These are phyloP conservation scores for Trapa incisa DNA, from an alignment of 345 rosid species.

Conservation along the genomic window DNA sequence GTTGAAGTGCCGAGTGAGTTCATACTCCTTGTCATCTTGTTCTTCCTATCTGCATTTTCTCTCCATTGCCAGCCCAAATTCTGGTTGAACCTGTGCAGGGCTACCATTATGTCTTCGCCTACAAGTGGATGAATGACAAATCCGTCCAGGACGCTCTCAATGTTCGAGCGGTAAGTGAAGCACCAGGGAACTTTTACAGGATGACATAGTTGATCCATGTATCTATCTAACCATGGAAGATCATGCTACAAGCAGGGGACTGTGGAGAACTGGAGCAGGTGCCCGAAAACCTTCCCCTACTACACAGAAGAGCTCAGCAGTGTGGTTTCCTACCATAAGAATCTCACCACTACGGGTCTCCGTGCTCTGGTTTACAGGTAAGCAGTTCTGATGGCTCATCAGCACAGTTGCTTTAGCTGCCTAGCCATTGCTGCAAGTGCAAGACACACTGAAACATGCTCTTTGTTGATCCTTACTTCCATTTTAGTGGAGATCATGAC, in stretches of 20 bases:
- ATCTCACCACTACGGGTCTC: too few species aligned
- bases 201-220: not conserved
- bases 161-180: constrained; percentile 15
- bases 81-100: constrained; percentile 12
- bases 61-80: not conserved
- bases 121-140: constrained; percentile 23
- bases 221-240: not conserved
- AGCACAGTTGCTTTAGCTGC: too few species aligned
- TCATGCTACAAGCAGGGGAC: too few species aligned
- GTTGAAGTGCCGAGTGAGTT: constrained; percentile 20
- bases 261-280: too few species aligned
- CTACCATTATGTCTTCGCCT: constrained; percentile 18
- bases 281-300: too few species aligned
- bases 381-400: too few species aligned
- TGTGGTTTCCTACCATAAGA: too few species aligned
- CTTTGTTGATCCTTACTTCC: not conserved
- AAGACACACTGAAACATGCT: not conserved
- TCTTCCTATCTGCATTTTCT: not conserved
- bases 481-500: constrained; percentile 28
- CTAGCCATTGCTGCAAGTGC: too few species aligned
- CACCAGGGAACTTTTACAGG: not conserved
- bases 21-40: not conserved
- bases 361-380: too few species aligned
- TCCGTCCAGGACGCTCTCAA: constrained; percentile 15
- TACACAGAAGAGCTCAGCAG: too few species aligned